Evolutionary conservation across 805 yeast species (phyloP).

Genomic region (Saturnispora saitoi): DNA sequence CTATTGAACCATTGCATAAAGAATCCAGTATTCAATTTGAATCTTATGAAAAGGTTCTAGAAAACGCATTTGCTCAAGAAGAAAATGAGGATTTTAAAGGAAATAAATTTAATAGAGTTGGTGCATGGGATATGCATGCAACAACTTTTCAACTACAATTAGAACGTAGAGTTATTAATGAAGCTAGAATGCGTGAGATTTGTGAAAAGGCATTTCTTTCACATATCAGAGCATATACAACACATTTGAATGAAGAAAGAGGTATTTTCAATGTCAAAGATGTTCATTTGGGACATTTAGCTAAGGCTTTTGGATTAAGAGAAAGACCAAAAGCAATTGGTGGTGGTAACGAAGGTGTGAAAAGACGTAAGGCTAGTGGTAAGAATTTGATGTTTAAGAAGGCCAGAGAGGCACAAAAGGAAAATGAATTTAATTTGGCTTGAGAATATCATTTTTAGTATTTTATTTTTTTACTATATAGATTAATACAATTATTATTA

Average conservation of each 20-base stretch:
- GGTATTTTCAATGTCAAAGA: slow-evolving; percentile 70
- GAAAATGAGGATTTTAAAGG: slow-evolving; percentile 21
- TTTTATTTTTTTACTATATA: not conserved
- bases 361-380: slow-evolving; percentile 52
- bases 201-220: slow-evolving; percentile 82
- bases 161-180: slow-evolving; percentile 81
- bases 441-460: slow-evolving; percentile 5
- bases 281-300: slow-evolving; percentile 91
- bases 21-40: slow-evolving; percentile 39
- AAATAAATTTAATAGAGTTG: slow-evolving; percentile 22
- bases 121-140: slow-evolving; percentile 83
- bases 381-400: slow-evolving; percentile 65
- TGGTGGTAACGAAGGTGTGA: slow-evolving; percentile 26
- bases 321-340: slow-evolving; percentile 80
- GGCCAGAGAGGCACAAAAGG: slow-evolving; percentile 61
- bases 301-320: slow-evolving; percentile 88
- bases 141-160: slow-evolving; percentile 92
- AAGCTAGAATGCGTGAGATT: slow-evolving; percentile 44
- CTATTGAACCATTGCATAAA: slow-evolving; percentile 46
- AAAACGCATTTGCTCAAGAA: slow-evolving; percentile 20
- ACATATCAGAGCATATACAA: slow-evolving; percentile 91
- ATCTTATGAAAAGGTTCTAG: slow-evolving; percentile 37
- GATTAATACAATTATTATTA: not conserved
- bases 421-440: slow-evolving; percentile 68
- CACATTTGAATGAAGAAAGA: slow-evolving; percentile 79